phyloP scores from a whole-genome alignment of 768 basidiomycete species.

The Tylopilus cervinicoccineus region DNA sequence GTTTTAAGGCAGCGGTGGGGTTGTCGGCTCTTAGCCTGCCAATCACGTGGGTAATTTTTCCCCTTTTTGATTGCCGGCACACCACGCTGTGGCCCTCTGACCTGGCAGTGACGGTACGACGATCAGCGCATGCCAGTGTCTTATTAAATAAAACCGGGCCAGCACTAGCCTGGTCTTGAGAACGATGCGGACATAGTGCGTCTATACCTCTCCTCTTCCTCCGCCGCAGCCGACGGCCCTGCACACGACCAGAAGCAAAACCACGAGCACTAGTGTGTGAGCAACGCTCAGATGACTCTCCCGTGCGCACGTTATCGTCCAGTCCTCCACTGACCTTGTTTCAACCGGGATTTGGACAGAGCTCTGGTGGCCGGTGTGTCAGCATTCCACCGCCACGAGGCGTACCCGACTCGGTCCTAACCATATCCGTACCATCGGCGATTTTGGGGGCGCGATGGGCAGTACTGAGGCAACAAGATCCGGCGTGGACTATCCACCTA shows the following conservation, averaged over 20 bases:
- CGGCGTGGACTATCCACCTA: not conserved
- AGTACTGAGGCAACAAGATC: not conserved
- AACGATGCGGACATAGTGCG: constrained; percentile 17
- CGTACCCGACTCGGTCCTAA: not conserved
- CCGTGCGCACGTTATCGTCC: not conserved
- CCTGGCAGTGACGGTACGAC: not conserved
- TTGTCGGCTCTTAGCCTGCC: constrained; percentile 6
- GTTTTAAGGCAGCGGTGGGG: constrained; percentile 6
- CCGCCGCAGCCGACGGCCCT: not conserved
- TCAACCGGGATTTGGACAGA: not conserved
- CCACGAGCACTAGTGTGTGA: no score
- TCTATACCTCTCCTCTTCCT: not conserved
- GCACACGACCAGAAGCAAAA: not conserved
- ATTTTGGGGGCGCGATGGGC: not conserved
- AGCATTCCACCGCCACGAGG: not conserved
- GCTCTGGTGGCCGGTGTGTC: not conserved
- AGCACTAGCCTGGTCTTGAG: not conserved
- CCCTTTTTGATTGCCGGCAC: constrained; percentile 1
- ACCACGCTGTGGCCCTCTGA: not conserved
- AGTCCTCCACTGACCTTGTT: not conserved
- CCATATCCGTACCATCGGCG: not conserved
- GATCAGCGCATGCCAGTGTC: not conserved
- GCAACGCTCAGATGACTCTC: not conserved
- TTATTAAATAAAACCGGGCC: no score
- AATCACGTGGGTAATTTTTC: constrained; percentile 9